These are phyloP conservation scores for Phytophthora podocarpi DNA, from an alignment of 352 stramenopile genomes.

Conservation along the genomic window DNA sequence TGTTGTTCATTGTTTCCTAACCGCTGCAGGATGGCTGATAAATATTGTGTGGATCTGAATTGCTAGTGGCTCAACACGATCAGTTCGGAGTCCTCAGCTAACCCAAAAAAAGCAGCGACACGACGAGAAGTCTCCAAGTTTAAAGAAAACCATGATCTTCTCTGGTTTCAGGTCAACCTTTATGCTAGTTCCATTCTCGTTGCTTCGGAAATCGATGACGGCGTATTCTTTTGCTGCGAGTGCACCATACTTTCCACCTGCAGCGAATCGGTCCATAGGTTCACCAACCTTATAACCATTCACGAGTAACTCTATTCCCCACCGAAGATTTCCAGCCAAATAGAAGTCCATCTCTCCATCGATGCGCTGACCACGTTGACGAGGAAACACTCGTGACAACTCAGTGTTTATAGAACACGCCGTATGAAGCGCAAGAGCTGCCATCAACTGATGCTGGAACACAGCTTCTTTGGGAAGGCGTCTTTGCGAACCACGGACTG, in stretches of 20 bases:
- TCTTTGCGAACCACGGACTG: neutral
- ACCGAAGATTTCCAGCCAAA: conserved; percentile 1
- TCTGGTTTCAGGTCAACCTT: too few relatives aligned
- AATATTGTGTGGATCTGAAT: too few relatives aligned
- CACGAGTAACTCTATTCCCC: conserved; percentile 4
- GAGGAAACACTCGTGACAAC: conserved; percentile 6
- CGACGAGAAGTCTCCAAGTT: conserved; percentile 7
- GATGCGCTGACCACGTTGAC: neutral
- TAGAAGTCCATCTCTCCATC: conserved; percentile 7
- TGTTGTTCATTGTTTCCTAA: too few relatives aligned
- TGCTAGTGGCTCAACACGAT: too few relatives aligned
- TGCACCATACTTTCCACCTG: conserved; percentile 6
- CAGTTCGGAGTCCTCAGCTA: neutral
- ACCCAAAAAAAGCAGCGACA: conserved; percentile 3
- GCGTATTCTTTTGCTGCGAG: neutral
- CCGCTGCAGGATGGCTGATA: too few relatives aligned
- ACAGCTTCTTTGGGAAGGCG: conserved; percentile 24
- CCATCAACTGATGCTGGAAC: conserved; percentile 30
- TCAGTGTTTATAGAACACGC: conserved; percentile 13
- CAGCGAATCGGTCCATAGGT: neutral
- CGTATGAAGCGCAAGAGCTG: neutral
- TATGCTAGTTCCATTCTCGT: neutral
- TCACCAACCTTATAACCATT: conserved; percentile 1
- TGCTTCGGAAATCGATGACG: conserved; percentile 14
- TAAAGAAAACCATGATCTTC: conserved; percentile 4